Evolutionary conservation across 352 stramenopile species (phyloP).

Genomic region (Globisporangium cederbergense): DNA sequence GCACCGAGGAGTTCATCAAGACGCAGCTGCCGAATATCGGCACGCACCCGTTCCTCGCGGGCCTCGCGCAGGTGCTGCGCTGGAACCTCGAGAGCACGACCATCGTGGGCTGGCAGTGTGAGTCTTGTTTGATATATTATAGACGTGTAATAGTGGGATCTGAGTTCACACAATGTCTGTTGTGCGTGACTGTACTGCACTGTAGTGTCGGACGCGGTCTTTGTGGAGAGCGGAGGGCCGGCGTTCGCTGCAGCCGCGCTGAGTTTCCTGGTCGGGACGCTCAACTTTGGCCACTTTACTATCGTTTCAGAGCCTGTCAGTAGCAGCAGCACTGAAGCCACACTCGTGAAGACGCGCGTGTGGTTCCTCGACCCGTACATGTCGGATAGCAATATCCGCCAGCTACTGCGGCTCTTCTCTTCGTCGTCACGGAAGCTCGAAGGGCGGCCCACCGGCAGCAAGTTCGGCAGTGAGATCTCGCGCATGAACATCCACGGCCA

Average conservation of each 20-base stretch:
- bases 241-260: slow-evolving; percentile 51
- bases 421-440: slow-evolving; percentile 30
- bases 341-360: slow-evolving; percentile 32
- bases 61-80: slow-evolving; percentile 45
- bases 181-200: not conserved
- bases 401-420: slow-evolving; percentile 44
- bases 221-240: slow-evolving; percentile 62
- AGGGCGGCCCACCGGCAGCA: slow-evolving; percentile 42
- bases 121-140: slow-evolving; percentile 6
- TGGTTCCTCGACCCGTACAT: slow-evolving; percentile 76
- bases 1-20: slow-evolving; percentile 45
- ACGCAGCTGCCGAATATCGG: slow-evolving; percentile 45
- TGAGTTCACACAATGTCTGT: not conserved
- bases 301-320: slow-evolving; percentile 12
- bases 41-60: slow-evolving; percentile 67
- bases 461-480: slow-evolving; percentile 36
- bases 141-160: not conserved
- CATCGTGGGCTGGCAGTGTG: slow-evolving; percentile 68
- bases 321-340: slow-evolving; percentile 1
- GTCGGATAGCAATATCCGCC: slow-evolving; percentile 59
- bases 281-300: slow-evolving; percentile 56
- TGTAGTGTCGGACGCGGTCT: slow-evolving; percentile 68
- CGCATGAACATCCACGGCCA: slow-evolving; percentile 56
- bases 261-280: slow-evolving; percentile 40
- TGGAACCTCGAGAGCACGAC: slow-evolving; percentile 64